Evolutionary conservation across 2,329 filamentous ascomycete genomes (phyloP), one percentile per base, ranked within the genome.

Genomic region (Epichloe gansuensis): DNA sequence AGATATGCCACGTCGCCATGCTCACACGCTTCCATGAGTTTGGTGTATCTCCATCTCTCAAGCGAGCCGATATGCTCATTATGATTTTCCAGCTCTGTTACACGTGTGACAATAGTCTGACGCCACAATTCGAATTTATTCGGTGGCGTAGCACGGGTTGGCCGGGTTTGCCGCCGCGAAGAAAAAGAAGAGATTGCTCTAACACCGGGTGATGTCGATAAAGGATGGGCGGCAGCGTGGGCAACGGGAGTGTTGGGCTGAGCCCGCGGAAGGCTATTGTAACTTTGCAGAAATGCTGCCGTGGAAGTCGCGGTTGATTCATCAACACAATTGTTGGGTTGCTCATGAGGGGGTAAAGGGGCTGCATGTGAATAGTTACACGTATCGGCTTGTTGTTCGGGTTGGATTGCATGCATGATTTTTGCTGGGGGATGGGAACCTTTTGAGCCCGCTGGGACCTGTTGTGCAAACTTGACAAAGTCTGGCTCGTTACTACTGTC

Each of bases 1-100:
- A 89, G 58, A 61, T 84, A 89, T 60, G 85, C 79, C 46, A 70
- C 55, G 62, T 90, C 86, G 4, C 73, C 64, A 0, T 62, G 58
- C 2, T 55, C 43, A 56, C 80, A 84, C 1, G 85, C 84, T 25
- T 78, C 68, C 27, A 57, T 60, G 12, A 89, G 66, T 7, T 85
- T 70, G n/a, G 63, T 56, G 36, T 80, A 68, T 34, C 84, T 73
- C 25, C 68, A 68, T 44, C 61, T 59, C 54, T 78, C 77, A 2
- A 74, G 58, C 40, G 48, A 56, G 51, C 63, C 63, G 21, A 63
- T 31, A 8, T 6, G 12, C 34, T 7, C n/a, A 7, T 34, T 15
- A n/a, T 9, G 25, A 15, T 13, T 21, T 6, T 40, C 43, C 12
- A 47, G 38, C 35, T 25, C 25, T 41, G 35, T 25, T 13, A 51